A percentile compares a stretch with the other conserved stretches of the same genome.
Conservation (phyloP, 257 asterid genomes). For the Lycium barbarum region DNA sequence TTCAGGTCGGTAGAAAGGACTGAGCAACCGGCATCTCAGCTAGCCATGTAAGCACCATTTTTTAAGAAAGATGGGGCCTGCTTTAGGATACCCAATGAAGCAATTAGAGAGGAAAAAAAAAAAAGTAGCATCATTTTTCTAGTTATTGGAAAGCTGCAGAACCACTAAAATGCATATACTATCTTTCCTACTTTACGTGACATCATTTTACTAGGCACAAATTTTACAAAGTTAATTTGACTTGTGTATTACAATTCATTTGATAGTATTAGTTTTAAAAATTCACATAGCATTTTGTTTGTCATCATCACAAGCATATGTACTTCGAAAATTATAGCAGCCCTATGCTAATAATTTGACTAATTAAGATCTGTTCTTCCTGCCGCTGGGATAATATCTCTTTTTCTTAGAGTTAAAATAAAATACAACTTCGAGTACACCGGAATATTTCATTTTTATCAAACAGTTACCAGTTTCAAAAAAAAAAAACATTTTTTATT, state of each 20-base stretch:
- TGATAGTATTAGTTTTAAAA: not conserved
- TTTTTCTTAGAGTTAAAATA: not conserved
- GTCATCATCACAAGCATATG: slow-evolving; percentile 11
- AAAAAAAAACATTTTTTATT: not conserved
- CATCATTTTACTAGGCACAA: not conserved
- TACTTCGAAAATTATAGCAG: not conserved
- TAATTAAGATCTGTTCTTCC: not conserved
- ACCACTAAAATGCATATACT: not conserved
- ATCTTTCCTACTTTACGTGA: not conserved
- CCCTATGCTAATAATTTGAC: not conserved
- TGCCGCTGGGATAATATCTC: not conserved
- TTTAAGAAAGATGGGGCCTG: not conserved
- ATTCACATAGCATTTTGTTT: not conserved
- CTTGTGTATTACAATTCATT: not conserved
- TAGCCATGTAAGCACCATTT: not conserved
- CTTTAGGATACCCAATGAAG: not conserved
- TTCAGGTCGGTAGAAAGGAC: not conserved
- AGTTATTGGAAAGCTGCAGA: not conserved
- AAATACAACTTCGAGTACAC: not conserved
- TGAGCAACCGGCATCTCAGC: not conserved
- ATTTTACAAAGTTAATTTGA: not conserved
- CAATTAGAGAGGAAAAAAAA: not conserved
- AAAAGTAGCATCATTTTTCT: not conserved
- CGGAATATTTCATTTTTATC: not conserved
- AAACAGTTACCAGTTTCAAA: too few species aligned